Percentiles rank a stretch among this genome's conserved stretches.
These are phyloP conservation scores for Seminavis robusta DNA, from an alignment of 108 stramenopile species.

Conservation along the genomic window DNA sequence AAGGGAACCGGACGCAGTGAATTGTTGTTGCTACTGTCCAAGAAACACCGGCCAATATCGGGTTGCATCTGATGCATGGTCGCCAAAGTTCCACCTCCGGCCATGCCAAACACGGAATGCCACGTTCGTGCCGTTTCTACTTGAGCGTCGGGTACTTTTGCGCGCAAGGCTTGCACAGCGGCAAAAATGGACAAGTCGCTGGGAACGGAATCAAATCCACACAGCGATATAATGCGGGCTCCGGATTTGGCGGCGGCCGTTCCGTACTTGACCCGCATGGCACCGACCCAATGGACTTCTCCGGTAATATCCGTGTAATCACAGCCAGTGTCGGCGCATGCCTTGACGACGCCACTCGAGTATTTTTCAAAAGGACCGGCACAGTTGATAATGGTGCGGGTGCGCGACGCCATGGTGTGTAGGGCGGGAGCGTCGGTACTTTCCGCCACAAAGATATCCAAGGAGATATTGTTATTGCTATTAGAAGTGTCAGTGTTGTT, in stretches of 20 bases:
- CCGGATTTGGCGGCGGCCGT: slow-evolving; percentile 50
- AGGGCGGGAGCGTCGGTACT: slow-evolving; percentile 15
- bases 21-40: neutral
- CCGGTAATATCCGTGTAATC: slow-evolving; percentile 94
- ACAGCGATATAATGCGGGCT: slow-evolving; percentile 66
- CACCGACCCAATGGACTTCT: slow-evolving; percentile 79
- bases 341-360: slow-evolving; percentile 66
- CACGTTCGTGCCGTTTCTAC: slow-evolving; percentile 23
- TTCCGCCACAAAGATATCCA: slow-evolving; percentile 32
- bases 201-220: slow-evolving; percentile 89
- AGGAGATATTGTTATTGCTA: neutral
- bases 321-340: slow-evolving; percentile 75
- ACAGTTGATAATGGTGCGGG: slow-evolving; percentile 62
- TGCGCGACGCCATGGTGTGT: slow-evolving; percentile 47
- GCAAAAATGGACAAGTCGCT: slow-evolving; percentile 47
- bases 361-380: slow-evolving; percentile 89
- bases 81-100: slow-evolving; percentile 38
- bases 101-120: slow-evolving; percentile 24
- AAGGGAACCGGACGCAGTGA: slow-evolving; percentile 22
- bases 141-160: neutral
- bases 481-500: slow-evolving; percentile 1
- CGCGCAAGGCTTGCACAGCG: slow-evolving; percentile 32
- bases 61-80: slow-evolving; percentile 14
- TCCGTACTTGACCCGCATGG: slow-evolving; percentile 63
- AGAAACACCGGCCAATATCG: slow-evolving; percentile 11